Evolutionary conservation across 495 filamentous ascomycete genomes (phyloP).

Genomic region (Hypoxylon rickii): DNA sequence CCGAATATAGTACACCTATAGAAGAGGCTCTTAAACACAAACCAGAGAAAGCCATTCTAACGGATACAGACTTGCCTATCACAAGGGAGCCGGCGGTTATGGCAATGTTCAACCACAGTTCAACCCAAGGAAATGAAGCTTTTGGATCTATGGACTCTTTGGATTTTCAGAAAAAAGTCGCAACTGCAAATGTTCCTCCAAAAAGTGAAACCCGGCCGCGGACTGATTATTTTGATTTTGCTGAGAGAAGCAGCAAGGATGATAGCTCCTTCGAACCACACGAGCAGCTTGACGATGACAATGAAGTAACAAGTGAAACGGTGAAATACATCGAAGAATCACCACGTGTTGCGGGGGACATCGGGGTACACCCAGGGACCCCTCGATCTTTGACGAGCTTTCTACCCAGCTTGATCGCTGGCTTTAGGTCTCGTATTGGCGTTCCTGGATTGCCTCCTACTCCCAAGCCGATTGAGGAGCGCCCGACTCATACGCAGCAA

Average conservation of each 20-base stretch:
- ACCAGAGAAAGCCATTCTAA: slow-evolving; percentile 2
- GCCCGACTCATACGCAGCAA: not conserved
- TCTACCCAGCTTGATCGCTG: not conserved
- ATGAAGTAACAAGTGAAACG: not conserved
- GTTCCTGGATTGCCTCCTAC: not conserved
- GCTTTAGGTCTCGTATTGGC: not conserved
- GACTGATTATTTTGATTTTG: slow-evolving; percentile 12
- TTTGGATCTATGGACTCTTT: not conserved
- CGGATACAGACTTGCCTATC: slow-evolving; percentile 14
- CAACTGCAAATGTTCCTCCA: not conserved
- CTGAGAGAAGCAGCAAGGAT: slow-evolving; percentile 2
- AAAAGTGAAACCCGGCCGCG: slow-evolving; percentile 3
- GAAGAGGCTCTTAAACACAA: slow-evolving; percentile 1
- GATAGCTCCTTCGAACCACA: not conserved
- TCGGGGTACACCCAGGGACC: slow-evolving; percentile 17
- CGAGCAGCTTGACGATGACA: slow-evolving; percentile 1
- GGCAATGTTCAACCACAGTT: slow-evolving; percentile 20
- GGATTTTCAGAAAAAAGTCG: slow-evolving; percentile 2
- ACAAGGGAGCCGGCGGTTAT: slow-evolving; percentile 33
- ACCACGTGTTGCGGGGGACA: not conserved
- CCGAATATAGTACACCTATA: not conserved
- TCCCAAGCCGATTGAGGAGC: not conserved
- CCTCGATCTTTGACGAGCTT: not conserved
- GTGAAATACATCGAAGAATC: not conserved
- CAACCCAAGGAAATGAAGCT: slow-evolving; percentile 7